A percentile compares a stretch with the other conserved stretches of the same genome.
Evolutionary conservation across 2,329 filamentous ascomycete genomes (phyloP).

Genomic region (Claviceps sp.): DNA sequence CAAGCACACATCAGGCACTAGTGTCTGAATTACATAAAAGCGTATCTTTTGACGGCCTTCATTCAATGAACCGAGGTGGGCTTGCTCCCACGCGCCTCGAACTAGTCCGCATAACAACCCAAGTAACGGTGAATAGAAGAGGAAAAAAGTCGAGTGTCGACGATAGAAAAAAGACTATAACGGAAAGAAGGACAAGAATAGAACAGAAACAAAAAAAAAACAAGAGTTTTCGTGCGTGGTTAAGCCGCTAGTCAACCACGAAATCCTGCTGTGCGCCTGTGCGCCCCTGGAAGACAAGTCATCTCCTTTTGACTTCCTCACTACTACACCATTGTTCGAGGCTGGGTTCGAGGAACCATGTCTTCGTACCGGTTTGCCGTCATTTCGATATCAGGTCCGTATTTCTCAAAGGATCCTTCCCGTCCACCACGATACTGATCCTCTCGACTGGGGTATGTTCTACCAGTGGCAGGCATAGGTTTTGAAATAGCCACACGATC

Average conservation of each 20-base stretch:
- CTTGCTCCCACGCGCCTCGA: background rate
- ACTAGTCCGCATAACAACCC: background rate
- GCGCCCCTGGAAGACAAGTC: background rate
- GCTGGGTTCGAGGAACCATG: constrained; percentile 38
- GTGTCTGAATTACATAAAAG: background rate
- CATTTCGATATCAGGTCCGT: constrained; percentile 33
- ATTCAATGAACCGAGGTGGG: background rate
- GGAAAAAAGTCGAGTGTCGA: background rate
- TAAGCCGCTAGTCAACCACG: background rate
- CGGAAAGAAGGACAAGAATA: background rate
- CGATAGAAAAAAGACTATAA: background rate
- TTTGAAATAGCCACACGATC: constrained; percentile 33
- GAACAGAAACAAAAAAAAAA: background rate
- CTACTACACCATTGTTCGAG: constrained; percentile 28
- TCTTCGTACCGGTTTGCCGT: constrained; percentile 43
- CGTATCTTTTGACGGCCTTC: background rate
- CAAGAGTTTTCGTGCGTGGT: background rate
- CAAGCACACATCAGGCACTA: too few species aligned
- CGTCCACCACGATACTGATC: constrained; percentile 9
- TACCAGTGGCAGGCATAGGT: constrained; percentile 34
- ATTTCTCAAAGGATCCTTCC: constrained; percentile 22
- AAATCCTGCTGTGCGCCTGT: background rate
- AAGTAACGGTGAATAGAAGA: background rate
- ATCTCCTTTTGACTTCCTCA: background rate
- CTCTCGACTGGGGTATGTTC: constrained; percentile 22